Base-by-base conservation (phyloP, 306 rosid species). In the Alnus rubra region DNA sequence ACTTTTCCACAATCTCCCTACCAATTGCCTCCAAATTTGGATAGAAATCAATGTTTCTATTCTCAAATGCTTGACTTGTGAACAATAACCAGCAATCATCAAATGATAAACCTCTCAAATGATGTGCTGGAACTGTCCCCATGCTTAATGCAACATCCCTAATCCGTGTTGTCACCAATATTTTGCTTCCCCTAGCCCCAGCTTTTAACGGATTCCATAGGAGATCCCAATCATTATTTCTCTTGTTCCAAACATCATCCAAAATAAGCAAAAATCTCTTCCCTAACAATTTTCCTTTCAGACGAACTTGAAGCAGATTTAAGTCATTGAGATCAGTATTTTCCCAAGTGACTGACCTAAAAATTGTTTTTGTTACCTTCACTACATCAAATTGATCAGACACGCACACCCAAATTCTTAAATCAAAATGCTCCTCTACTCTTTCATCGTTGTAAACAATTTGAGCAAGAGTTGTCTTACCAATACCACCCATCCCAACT, bases 61-160 rank as follows among this genome's bases (percentile, higher is more conserved):
- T 72, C 50, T 35, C 79, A 16, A 82, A 85, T 62, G 88, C 93
- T 39, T 89, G 81, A 11, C 74, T 79, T 12, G n/a, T 47, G 35
- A 89, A 89, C 53, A 89, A 62, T 15, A 48, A 54, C 90, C 87
- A 89, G 19, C 79, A 74, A 85, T 85, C 87, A 33, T 87, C 85
- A 54, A 64, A 50, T 2, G 82, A 62, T 47, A 89, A 62, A 49
- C 71, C 49, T 5, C 79, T 72, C 30, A 89, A 74, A 6, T 73
- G 56, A 67, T 83, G 76, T 7, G 77, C 78, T 72, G 75, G 75
- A 60, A 74, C 71, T 3, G 89, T 81, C 16, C 86, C 81, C 74
- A 85, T 51, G 73, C 83, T 76, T 14, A 79, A 50, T 9, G 90
- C 90, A 74, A 83, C 90, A 59, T 67, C 77, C 42, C 67, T 60